phyloP scores from a whole-genome alignment of 192 early-diverging fungal species.

The Phlyctochytrium arcticum region DNA sequence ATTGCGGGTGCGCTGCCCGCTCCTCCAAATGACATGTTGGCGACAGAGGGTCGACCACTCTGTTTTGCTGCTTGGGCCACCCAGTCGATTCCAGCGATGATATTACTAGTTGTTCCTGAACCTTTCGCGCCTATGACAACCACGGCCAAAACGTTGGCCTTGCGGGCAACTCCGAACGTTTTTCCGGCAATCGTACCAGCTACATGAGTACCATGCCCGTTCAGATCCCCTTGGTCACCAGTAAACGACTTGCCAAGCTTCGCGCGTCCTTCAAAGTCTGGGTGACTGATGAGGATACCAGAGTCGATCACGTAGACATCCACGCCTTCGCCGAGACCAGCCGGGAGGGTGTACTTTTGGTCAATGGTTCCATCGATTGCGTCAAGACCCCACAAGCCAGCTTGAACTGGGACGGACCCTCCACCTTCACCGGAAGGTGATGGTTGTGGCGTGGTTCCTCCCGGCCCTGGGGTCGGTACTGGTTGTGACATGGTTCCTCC shows the following conservation, averaged over 20 bases:
- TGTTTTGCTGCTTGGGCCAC: constrained; percentile 18
- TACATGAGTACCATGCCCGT: constrained; percentile 40
- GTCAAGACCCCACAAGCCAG: no score
- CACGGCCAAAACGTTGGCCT: constrained; percentile 48
- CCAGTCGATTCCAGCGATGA: constrained; percentile 52
- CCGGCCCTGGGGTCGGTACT: no score
- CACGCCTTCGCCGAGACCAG: constrained; percentile 43
- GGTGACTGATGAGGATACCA: constrained; percentile 70
- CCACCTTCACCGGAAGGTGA: no score
- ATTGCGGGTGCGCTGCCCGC: constrained; percentile 58
- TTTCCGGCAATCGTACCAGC: constrained; percentile 41
- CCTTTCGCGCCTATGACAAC: constrained; percentile 57
- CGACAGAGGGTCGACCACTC: constrained; percentile 6
- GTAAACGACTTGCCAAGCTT: constrained; percentile 35
- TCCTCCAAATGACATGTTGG: constrained; percentile 74
- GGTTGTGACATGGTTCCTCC: no score
- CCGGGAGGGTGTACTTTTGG: no score
- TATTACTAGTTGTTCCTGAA: constrained; percentile 38
- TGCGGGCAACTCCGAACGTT: constrained; percentile 62
- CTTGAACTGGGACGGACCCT: no score
- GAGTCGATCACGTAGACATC: constrained; percentile 66
- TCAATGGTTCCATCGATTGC: no score
- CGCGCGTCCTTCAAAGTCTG: constrained; percentile 84
- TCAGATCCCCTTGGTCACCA: constrained; percentile 34
- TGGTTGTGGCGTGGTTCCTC: constrained; percentile 27